These are phyloP conservation scores for Rhodomyrtus psidioides DNA, from an alignment of 441 rosid species.

Conservation along the genomic window DNA sequence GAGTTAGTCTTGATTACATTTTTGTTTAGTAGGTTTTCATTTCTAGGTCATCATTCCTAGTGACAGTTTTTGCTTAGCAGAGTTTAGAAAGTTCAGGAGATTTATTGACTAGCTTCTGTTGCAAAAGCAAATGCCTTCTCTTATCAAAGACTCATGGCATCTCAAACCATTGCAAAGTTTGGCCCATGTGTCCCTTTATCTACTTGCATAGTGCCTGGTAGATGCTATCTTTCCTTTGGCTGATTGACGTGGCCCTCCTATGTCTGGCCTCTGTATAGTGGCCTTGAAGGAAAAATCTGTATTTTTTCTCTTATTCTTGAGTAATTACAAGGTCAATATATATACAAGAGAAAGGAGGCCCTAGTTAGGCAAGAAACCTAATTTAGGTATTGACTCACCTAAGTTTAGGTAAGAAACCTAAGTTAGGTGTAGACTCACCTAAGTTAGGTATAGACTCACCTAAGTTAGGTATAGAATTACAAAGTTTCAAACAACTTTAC, in stretches of 20 bases:
- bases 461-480: no score
- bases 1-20: neutral
- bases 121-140: neutral
- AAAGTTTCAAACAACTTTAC: no score
- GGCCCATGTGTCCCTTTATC: neutral
- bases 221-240: neutral
- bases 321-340: no score
- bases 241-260: neutral
- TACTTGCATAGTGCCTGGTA: neutral
- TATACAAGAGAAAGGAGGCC: no score
- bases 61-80: no score
- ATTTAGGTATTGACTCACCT: no score
- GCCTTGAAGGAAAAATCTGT: no score
- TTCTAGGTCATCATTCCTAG: neutral
- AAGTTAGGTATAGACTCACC: no score
- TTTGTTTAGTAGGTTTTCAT: neutral
- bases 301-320: no score
- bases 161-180: neutral
- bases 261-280: neutral
- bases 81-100: neutral
- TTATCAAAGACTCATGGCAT: neutral
- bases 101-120: neutral
- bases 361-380: no score
- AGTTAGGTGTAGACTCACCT: no score
- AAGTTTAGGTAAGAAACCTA: no score